Conservation (phyloP, 495 filamentous ascomycete genomes). For the Aspergillus funiculosus region DNA sequence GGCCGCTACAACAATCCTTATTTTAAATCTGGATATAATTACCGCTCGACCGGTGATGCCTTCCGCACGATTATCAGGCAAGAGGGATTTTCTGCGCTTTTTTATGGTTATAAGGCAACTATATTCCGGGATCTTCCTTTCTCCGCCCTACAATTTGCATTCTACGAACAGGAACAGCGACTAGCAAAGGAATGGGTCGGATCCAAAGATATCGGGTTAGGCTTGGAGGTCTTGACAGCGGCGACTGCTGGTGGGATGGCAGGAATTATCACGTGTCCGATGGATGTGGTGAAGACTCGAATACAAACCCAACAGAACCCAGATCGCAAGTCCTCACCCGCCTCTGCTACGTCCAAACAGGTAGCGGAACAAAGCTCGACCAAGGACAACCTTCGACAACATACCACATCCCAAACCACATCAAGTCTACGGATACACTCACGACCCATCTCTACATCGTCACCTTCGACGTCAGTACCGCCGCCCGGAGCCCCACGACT, state of each 20-base stretch:
- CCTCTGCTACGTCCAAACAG: conserved; percentile 22
- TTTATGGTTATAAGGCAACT: conserved; percentile 90
- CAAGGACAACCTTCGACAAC: conserved; percentile 36
- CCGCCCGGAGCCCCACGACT: conserved; percentile 68
- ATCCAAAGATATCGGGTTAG: conserved; percentile 72
- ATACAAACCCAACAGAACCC: conserved; percentile 90
- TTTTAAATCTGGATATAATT: conserved; percentile 92
- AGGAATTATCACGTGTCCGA: conserved; percentile 86
- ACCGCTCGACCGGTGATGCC: conserved; percentile 72
- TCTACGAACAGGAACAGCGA: conserved; percentile 89
- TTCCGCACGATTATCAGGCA: conserved; percentile 71
- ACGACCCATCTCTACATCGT: conserved; percentile 77
- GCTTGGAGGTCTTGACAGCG: conserved; percentile 81
- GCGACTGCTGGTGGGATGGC: conserved; percentile 91
- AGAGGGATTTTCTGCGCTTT: conserved; percentile 80
- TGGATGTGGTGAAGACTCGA: conserved; percentile 96
- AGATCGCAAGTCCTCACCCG: conserved; percentile 14
- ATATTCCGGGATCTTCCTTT: conserved; percentile 93
- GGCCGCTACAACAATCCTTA: conserved; percentile 91
- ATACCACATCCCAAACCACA: conserved; percentile 22
- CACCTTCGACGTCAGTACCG: conserved; percentile 70
- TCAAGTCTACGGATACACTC: conserved; percentile 32
- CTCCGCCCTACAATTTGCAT: conserved; percentile 92
- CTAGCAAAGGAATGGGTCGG: conserved; percentile 70
- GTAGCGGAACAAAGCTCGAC: conserved; percentile 24